A percentile compares a stretch with the other conserved stretches of the same genome.
Conservation (phyloP, 768 basidiomycete species). For the Termitomyces sp. region DNA sequence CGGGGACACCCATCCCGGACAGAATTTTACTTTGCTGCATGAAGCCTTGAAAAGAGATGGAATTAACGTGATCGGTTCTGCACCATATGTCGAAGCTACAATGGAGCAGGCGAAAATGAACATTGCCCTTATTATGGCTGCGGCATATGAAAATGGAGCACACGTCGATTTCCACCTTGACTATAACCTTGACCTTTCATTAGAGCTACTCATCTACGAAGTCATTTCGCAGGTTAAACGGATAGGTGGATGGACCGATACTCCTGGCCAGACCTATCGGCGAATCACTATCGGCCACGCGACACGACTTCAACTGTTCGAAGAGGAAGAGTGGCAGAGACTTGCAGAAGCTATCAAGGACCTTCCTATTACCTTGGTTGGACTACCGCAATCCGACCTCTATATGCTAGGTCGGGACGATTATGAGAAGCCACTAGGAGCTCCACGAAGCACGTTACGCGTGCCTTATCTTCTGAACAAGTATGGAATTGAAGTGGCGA, state of each 20-base stretch:
- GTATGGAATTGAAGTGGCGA: constrained; percentile 43
- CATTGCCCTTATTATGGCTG: constrained; percentile 45
- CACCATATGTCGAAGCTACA: constrained; percentile 59
- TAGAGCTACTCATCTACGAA: constrained; percentile 52
- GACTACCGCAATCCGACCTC: constrained; percentile 59
- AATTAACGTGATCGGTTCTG: constrained; percentile 55
- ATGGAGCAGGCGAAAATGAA: constrained; percentile 44
- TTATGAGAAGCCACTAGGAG: constrained; percentile 28
- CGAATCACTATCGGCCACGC: constrained; percentile 57
- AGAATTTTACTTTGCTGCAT: constrained; percentile 41
- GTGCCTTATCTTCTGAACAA: constrained; percentile 41
- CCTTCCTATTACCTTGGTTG: constrained; percentile 49
- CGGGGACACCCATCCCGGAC: constrained; percentile 29
- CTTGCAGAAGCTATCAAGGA: constrained; percentile 34
- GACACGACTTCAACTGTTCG: constrained; percentile 51
- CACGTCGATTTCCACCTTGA: constrained; percentile 66
- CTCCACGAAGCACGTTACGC: constrained; percentile 51
- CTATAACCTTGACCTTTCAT: constrained; percentile 50
- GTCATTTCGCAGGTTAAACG: constrained; percentile 38
- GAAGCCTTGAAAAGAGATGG: constrained; percentile 33
- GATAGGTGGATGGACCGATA: constrained; percentile 13
- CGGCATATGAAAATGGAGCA: constrained; percentile 32
- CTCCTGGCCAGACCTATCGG: constrained; percentile 21
- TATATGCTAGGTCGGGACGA: constrained; percentile 59
- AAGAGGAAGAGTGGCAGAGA: constrained; percentile 38